Percentiles rank a stretch among this genome's conserved stretches.
Evolutionary conservation across 2,329 filamentous ascomycete genomes (phyloP).

Genomic region (Arthrobotrys entomopaga): DNA sequence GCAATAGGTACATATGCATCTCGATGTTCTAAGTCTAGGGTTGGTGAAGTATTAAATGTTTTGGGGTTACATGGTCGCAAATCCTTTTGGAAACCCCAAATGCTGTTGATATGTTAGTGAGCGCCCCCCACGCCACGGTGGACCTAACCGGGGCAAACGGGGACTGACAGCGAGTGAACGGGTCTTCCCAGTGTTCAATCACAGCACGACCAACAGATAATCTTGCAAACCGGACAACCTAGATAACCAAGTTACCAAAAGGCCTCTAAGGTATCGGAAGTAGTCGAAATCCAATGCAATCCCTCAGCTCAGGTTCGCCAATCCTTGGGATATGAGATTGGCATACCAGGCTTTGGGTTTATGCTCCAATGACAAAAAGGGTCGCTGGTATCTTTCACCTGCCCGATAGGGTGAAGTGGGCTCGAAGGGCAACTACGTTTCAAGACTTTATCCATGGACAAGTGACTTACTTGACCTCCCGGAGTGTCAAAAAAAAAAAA

Average conservation of each 20-base stretch:
- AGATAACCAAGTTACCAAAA: slow-evolving; percentile 28
- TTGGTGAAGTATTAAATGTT: background rate
- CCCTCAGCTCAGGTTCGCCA: background rate
- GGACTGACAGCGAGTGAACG: background rate
- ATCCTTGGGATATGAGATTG: slow-evolving; percentile 10
- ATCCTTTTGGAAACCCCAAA: too few species aligned
- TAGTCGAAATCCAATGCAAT: background rate
- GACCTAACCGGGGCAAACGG: slow-evolving; percentile 30
- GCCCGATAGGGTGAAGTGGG: slow-evolving; percentile 22
- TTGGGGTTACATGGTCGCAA: too few species aligned
- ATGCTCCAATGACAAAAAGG: slow-evolving; percentile 23
- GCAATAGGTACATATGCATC: slow-evolving; percentile 8
- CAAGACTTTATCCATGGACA: slow-evolving; percentile 7
- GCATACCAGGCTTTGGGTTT: slow-evolving; percentile 10
- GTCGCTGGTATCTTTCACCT: slow-evolving; percentile 27
- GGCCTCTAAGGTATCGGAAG: background rate
- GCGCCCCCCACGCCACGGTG: slow-evolving; percentile 40
- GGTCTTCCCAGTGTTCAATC: slow-evolving; percentile 35
- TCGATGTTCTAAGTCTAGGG: slow-evolving; percentile 18
- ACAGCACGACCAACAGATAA: slow-evolving; percentile 30
- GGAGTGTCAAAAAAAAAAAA: background rate
- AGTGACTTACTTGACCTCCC: background rate
- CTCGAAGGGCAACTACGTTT: slow-evolving; percentile 10
- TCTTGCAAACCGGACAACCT: background rate
- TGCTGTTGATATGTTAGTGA: too few species aligned